phyloP scores from a whole-genome alignment of 805 yeast species.

The Schizosaccharomyces octosporus region DNA sequence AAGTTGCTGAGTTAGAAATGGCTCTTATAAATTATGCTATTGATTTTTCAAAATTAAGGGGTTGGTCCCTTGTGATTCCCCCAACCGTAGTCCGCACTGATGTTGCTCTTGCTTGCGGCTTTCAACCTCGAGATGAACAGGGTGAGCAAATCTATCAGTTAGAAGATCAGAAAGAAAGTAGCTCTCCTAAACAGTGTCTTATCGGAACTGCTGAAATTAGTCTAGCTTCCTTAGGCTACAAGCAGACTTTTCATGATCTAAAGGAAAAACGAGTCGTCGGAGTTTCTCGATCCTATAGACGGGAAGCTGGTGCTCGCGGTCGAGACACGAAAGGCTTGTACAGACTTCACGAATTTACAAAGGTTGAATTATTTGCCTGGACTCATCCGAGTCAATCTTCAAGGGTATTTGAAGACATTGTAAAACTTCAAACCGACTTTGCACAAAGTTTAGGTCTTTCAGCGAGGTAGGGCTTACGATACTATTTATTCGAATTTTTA shows the following conservation, averaged over 20 bases:
- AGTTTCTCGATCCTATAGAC: constrained; percentile 64
- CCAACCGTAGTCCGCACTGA: constrained; percentile 69
- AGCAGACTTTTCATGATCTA: constrained; percentile 19
- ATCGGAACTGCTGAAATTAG: constrained; percentile 95
- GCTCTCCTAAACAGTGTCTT: constrained; percentile 27
- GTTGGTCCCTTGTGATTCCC: constrained; percentile 51
- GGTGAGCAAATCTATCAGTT: constrained; percentile 59
- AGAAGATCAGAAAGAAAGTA: constrained; percentile 14
- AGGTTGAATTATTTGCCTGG: constrained; percentile 72
- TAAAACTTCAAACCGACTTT: constrained; percentile 38
- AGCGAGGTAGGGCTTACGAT: constrained; percentile 17
- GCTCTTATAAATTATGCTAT: constrained; percentile 68
- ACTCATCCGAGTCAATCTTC: constrained; percentile 17
- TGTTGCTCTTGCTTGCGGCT: constrained; percentile 72
- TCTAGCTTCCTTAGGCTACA: constrained; percentile 51
- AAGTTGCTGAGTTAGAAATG: constrained; percentile 71
- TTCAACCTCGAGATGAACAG: constrained; percentile 72
- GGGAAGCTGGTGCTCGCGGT: constrained; percentile 95
- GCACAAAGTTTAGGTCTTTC: constrained; percentile 44
- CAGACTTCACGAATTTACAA: constrained; percentile 87
- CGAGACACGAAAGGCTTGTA: constrained; percentile 76
- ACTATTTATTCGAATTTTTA: no score
- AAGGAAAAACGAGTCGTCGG: constrained; percentile 36
- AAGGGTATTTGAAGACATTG: constrained; percentile 32
- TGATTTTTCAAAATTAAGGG: constrained; percentile 34